These are phyloP conservation scores for Phytophthora meadii DNA, from an alignment of 352 stramenopile genomes.

Conservation along the genomic window DNA sequence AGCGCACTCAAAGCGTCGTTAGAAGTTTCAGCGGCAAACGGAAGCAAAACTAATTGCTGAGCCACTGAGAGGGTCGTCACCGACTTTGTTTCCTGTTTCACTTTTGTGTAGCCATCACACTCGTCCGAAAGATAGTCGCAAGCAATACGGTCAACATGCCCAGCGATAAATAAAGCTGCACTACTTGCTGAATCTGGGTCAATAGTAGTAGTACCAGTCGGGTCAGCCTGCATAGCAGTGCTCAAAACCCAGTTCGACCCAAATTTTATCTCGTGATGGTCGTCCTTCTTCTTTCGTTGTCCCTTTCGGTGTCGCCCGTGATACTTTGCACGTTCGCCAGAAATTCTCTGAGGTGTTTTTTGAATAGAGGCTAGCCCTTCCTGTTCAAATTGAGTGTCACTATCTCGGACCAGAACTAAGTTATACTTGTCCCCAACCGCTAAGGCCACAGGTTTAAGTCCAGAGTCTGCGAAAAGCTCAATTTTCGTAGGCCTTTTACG, in stretches of 20 bases:
- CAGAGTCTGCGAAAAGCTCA: conserved; percentile 58
- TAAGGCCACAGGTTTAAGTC: conserved; percentile 69
- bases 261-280: conserved; percentile 14
- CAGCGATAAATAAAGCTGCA: conserved; percentile 47
- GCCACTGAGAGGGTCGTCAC: neutral
- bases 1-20: conserved; percentile 32
- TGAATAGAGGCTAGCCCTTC: neutral
- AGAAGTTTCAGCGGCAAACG: conserved; percentile 54
- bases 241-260: conserved; percentile 33
- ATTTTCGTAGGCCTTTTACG: conserved; percentile 66
- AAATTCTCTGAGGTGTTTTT: conserved; percentile 2
- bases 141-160: conserved; percentile 53
- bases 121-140: conserved; percentile 32
- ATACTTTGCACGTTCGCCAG: neutral
- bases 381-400: conserved; percentile 17
- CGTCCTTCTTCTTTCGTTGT: conserved; percentile 10
- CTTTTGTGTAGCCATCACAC: neutral
- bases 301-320: conserved; percentile 1
- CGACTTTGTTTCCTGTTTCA: neutral
- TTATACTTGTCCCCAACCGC: conserved; percentile 91
- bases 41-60: conserved; percentile 25
- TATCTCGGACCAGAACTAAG: conserved; percentile 69
- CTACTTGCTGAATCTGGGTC: conserved; percentile 47
- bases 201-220: conserved; percentile 10
- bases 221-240: neutral